phyloP scores from a whole-genome alignment of 78 protist genomes.

The Mastigamoeba balamuthi region DNA sequence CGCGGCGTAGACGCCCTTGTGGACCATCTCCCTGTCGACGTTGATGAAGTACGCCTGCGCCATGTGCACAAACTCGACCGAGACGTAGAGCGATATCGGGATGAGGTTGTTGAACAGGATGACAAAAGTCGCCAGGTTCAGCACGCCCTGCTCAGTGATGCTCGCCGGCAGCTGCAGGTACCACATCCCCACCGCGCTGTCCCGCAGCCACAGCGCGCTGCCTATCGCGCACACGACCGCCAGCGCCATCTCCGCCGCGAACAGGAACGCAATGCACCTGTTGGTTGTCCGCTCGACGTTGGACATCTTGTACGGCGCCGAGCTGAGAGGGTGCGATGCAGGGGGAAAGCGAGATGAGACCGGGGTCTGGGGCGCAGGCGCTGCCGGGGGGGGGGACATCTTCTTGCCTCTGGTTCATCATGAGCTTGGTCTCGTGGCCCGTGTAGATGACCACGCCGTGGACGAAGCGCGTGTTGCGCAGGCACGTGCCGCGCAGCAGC shows the following conservation, averaged over 20 bases:
- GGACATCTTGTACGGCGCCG: background rate
- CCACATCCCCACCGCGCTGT: too few relatives aligned
- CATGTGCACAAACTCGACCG: constrained; percentile 50
- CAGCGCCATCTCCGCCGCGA: constrained; percentile 1
- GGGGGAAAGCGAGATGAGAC: constrained; percentile 9
- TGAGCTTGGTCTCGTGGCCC: constrained; percentile 41
- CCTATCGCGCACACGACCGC: constrained; percentile 14
- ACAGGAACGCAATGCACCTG: background rate
- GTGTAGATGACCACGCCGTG: constrained; percentile 27
- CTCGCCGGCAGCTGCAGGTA: constrained; percentile 24
- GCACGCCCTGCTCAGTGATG: background rate
- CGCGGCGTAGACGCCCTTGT: background rate
- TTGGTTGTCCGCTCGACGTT: constrained; percentile 21
- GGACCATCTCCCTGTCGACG: constrained; percentile 34
- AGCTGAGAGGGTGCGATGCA: too few relatives aligned
- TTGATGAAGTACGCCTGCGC: constrained; percentile 53
- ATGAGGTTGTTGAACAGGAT: constrained; percentile 41
- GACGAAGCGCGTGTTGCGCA: constrained; percentile 34
- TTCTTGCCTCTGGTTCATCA: constrained; percentile 45
- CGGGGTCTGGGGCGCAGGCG: constrained; percentile 21
- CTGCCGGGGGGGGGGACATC: constrained; percentile 32
- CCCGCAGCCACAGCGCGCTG: constrained; percentile 8
- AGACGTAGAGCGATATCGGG: constrained; percentile 49
- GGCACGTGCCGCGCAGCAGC: constrained; percentile 13
- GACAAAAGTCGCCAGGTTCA: background rate